Conservation (phyloP, 1,139 yeast genomes). For the Pichia sp. region DNA sequence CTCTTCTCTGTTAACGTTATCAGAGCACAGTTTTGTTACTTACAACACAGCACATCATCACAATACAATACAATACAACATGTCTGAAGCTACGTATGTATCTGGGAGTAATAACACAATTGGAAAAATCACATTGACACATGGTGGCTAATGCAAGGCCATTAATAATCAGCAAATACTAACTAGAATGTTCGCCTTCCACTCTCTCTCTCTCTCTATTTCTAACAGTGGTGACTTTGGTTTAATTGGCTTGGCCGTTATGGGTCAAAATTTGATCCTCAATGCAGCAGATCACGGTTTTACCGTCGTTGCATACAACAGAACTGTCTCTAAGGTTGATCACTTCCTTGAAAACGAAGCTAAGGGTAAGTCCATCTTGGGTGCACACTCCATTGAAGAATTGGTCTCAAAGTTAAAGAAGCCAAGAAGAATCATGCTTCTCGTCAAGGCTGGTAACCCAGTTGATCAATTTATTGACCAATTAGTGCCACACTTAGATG, state of each 20-base stretch:
- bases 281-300: slow-evolving; percentile 98
- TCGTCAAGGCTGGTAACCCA: slow-evolving; percentile 96
- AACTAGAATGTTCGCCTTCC: no score
- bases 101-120: no score
- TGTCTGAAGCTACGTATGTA: slow-evolving; percentile 12
- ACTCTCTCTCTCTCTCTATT: no score
- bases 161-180: no score
- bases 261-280: slow-evolving; percentile 98
- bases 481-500: slow-evolving; percentile 83
- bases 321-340: slow-evolving; percentile 94
- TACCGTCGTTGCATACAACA: slow-evolving; percentile 97
- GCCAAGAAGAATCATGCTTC: slow-evolving; percentile 91
- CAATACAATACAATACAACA: no score
- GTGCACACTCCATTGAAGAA: slow-evolving; percentile 91
- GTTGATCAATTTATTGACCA: slow-evolving; percentile 89
- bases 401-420: slow-evolving; percentile 84
- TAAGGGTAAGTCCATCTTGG: slow-evolving; percentile 90
- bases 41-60: no score
- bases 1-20: no score
- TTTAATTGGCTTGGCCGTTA: slow-evolving; percentile 98
- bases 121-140: no score
- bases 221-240: slow-evolving; percentile 83
- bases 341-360: slow-evolving; percentile 92
- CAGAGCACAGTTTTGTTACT: no score
- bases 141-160: no score